These are phyloP conservation scores for Gaultheria prostrata DNA, from an alignment of 148 eudicot genomes.

Conservation along the genomic window DNA sequence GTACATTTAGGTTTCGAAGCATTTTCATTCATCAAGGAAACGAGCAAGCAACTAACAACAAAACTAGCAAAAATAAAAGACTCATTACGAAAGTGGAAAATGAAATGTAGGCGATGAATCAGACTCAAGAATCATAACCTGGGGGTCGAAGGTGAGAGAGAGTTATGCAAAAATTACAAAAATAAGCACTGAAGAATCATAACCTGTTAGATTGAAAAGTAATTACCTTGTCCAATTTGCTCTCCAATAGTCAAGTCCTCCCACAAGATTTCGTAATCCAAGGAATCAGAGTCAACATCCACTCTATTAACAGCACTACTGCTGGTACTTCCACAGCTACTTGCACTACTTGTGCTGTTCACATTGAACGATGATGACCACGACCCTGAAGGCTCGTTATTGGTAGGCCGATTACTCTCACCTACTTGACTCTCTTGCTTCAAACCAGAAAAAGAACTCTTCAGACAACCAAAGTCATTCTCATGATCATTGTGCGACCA, in stretches of 20 bases:
- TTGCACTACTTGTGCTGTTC: slow-evolving; percentile 81
- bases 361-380: slow-evolving; percentile 74
- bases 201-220: neutral
- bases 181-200: neutral
- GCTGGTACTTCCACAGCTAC: slow-evolving; percentile 86
- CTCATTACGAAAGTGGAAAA: neutral
- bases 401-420: slow-evolving; percentile 43
- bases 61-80: neutral
- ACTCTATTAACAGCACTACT: slow-evolving; percentile 72
- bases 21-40: neutral
- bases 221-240: slow-evolving; percentile 94
- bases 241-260: slow-evolving; percentile 94
- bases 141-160: neutral
- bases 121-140: no score
- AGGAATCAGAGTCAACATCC: slow-evolving; percentile 68
- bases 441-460: slow-evolving; percentile 21
- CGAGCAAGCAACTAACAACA: neutral
- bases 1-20: slow-evolving; percentile 3
- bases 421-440: slow-evolving; percentile 48
- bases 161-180: neutral
- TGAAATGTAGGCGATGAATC: neutral
- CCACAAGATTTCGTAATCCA: slow-evolving; percentile 94
- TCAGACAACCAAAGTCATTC: slow-evolving; percentile 30
- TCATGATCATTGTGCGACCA: slow-evolving; percentile 68
- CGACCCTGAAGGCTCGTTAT: slow-evolving; percentile 72